phyloP scores from a whole-genome alignment of 768 basidiomycete genomes.

The Tubosaeta brunneosetosa region DNA sequence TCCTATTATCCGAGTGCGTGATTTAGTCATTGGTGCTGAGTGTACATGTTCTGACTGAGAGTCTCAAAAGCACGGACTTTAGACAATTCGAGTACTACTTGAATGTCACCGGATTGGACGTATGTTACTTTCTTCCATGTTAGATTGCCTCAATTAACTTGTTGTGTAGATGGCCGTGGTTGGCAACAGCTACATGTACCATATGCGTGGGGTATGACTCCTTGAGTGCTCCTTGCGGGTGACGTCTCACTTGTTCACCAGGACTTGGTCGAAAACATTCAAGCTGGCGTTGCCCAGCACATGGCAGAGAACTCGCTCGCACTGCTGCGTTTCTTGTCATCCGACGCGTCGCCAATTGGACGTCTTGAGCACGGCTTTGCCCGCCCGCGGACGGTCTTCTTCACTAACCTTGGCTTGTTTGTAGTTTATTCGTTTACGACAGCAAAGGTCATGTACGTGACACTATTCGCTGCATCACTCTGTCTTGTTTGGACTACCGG shows the following conservation, averaged over 20 bases:
- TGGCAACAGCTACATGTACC: constrained; percentile 90
- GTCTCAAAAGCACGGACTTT: constrained; percentile 75
- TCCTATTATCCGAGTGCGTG: constrained; percentile 81
- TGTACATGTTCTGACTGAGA: constrained; percentile 10
- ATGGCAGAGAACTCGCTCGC: constrained; percentile 88
- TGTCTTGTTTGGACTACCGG: constrained; percentile 35
- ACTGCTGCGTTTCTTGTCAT: constrained; percentile 69
- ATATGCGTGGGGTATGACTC: constrained; percentile 73
- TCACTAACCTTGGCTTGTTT: constrained; percentile 63
- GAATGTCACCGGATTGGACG: constrained; percentile 88
- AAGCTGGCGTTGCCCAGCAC: constrained; percentile 81
- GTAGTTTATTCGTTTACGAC: constrained; percentile 70
- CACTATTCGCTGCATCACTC: constrained; percentile 45
- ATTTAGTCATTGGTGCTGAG: not conserved
- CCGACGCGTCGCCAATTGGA: constrained; percentile 64
- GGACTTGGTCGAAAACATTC: constrained; percentile 80
- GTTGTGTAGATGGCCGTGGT: constrained; percentile 77
- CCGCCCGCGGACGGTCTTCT: constrained; percentile 70
- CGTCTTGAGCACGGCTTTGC: constrained; percentile 47
- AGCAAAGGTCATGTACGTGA: constrained; percentile 59
- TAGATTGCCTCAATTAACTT: not conserved
- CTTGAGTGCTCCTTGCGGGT: not conserved
- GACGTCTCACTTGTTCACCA: constrained; percentile 11
- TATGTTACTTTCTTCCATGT: constrained; percentile 31
- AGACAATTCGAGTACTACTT: constrained; percentile 89